These are phyloP conservation scores for Xylaria sp. DNA, from an alignment of 2,329 filamentous ascomycete genomes.

Conservation along the genomic window DNA sequence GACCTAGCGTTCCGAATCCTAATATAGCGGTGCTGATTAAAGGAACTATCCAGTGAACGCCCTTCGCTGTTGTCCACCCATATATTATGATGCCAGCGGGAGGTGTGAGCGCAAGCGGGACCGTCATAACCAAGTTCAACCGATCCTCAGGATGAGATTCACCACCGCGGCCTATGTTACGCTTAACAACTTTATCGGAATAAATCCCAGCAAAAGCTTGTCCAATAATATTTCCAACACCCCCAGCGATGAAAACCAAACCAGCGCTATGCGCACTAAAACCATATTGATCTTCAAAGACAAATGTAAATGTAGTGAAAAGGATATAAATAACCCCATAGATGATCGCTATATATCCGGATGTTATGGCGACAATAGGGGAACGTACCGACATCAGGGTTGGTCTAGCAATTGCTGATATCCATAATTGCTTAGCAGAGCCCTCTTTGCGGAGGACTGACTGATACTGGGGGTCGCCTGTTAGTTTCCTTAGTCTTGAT, in stretches of 20 bases:
- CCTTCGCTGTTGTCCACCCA: slow-evolving; percentile 56
- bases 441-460: not conserved
- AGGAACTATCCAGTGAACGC: slow-evolving; percentile 59
- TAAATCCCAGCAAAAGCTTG: slow-evolving; percentile 11
- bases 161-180: not conserved
- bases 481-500: slow-evolving; percentile 54
- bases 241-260: slow-evolving; percentile 66
- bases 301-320: slow-evolving; percentile 65
- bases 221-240: slow-evolving; percentile 50
- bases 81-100: slow-evolving; percentile 55
- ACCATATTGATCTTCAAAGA: slow-evolving; percentile 61
- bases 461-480: slow-evolving; percentile 47
- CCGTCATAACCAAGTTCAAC: slow-evolving; percentile 7
- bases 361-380: slow-evolving; percentile 61
- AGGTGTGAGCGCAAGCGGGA: slow-evolving; percentile 14
- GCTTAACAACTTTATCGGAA: slow-evolving; percentile 10
- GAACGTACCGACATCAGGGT: slow-evolving; percentile 64
- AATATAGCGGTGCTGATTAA: slow-evolving; percentile 57
- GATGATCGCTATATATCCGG: slow-evolving; percentile 62
- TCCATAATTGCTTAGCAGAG: slow-evolving; percentile 53
- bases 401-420: slow-evolving; percentile 54
- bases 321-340: slow-evolving; percentile 67
- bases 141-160: slow-evolving; percentile 19
- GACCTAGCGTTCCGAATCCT: slow-evolving; percentile 48
- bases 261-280: slow-evolving; percentile 58